Evolutionary conservation across 129 eudicot species (phyloP).

Genomic region (Flaveria robusta): DNA sequence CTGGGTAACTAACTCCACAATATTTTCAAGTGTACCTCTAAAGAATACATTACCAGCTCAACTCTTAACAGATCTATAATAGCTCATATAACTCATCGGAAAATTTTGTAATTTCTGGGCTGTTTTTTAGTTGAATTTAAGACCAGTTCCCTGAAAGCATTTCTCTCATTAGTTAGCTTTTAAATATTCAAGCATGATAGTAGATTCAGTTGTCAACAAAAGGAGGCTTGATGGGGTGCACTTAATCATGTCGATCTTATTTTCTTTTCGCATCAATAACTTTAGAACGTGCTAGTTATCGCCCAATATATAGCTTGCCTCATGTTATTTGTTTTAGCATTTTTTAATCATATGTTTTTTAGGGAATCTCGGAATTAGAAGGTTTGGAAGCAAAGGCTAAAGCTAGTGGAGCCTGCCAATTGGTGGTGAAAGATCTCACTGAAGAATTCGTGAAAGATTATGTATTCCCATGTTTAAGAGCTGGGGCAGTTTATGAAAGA

Average conservation of each 20-base stretch:
- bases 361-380: constrained; percentile 89
- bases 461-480: constrained; percentile 89
- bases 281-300: neutral
- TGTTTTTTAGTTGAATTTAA: neutral
- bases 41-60: neutral
- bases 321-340: neutral
- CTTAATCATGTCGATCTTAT: neutral
- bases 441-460: constrained; percentile 93
- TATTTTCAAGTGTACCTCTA: no score
- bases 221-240: no score
- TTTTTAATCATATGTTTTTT: neutral
- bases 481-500: constrained; percentile 92
- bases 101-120: neutral
- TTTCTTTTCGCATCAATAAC: neutral
- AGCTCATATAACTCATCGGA: neutral
- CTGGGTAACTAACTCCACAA: no score
- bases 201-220: no score
- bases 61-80: neutral
- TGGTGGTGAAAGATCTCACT: constrained; percentile 88
- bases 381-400: constrained; percentile 95
- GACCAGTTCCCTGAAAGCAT: no score
- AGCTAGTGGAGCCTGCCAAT: constrained; percentile 95
- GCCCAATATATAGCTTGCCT: neutral
- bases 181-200: no score
- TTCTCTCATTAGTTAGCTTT: no score